Percentiles rank a stretch among this genome's conserved stretches.
Evolutionary conservation across 257 asterid genomes (phyloP).

Genomic region (Paulownia fortunei): DNA sequence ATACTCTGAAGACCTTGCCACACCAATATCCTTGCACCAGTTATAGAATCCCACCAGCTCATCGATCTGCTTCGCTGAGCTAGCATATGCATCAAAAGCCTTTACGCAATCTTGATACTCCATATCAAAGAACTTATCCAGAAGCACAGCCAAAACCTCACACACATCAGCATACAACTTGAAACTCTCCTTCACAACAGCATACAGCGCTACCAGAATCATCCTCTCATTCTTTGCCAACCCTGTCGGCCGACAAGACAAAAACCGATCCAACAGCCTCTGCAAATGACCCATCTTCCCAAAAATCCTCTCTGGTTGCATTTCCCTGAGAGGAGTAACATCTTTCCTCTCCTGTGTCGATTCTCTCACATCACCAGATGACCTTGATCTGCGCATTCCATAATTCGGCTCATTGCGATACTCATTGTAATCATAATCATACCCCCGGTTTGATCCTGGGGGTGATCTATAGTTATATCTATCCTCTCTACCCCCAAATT

Average conservation of each 20-base stretch:
- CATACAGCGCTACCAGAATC: slow-evolving; percentile 71
- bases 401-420: slow-evolving; percentile 48
- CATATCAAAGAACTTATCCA: slow-evolving; percentile 82
- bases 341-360: slow-evolving; percentile 53
- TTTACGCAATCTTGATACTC: slow-evolving; percentile 77
- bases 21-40: slow-evolving; percentile 84
- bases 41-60: slow-evolving; percentile 65
- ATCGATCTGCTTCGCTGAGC: slow-evolving; percentile 76
- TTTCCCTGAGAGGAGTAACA: slow-evolving; percentile 72
- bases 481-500: slow-evolving; percentile 51
- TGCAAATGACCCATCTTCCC: slow-evolving; percentile 83
- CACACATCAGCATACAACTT: slow-evolving; percentile 79
- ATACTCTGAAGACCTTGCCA: slow-evolving; percentile 70
- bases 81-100: slow-evolving; percentile 69
- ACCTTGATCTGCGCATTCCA: slow-evolving; percentile 74
- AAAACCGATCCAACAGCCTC: slow-evolving; percentile 72
- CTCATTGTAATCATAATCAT: slow-evolving; percentile 56
- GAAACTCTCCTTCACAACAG: slow-evolving; percentile 70
- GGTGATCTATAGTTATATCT: slow-evolving; percentile 54
- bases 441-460: slow-evolving; percentile 52
- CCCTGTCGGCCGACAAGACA: slow-evolving; percentile 74
- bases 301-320: slow-evolving; percentile 67
- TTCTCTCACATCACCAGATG: slow-evolving; percentile 71
- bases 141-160: slow-evolving; percentile 72
- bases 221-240: slow-evolving; percentile 78